A percentile compares a stretch with the other conserved stretches of the same genome.
Evolutionary conservation across 1,284 basidiomycete genomes (phyloP).

Genomic region (Tremellales sp.): DNA sequence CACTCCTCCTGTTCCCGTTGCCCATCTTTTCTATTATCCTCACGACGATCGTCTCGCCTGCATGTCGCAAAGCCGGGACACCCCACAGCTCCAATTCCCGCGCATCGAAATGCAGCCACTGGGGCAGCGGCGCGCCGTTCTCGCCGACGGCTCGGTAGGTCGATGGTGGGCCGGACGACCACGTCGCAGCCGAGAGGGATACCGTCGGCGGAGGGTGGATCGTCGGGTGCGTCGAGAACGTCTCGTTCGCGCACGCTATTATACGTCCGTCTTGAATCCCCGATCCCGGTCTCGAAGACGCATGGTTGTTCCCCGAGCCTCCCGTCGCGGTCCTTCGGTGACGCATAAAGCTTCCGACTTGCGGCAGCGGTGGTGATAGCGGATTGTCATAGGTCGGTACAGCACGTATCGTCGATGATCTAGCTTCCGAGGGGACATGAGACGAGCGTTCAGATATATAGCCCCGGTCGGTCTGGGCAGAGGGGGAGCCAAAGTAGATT

Average conservation of each 20-base stretch:
- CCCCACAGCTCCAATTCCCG: constrained; percentile 46
- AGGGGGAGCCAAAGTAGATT: constrained; percentile 40
- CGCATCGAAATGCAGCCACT: constrained; percentile 46
- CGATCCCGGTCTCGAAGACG: constrained; percentile 11
- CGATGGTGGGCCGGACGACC: constrained; percentile 42
- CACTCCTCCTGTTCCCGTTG: constrained; percentile 33
- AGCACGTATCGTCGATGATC: constrained; percentile 34
- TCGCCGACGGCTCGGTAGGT: constrained; percentile 41
- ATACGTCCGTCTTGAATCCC: constrained; percentile 33
- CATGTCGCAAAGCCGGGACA: constrained; percentile 30
- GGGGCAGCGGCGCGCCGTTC: constrained; percentile 31
- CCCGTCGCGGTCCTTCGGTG: constrained; percentile 13
- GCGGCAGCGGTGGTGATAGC: constrained; percentile 42
- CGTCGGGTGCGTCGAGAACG: constrained; percentile 44
- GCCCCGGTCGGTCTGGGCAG: constrained; percentile 5
- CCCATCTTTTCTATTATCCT: constrained; percentile 40
- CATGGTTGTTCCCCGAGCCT: background rate
- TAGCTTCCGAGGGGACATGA: constrained; percentile 5
- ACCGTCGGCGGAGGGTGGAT: constrained; percentile 44
- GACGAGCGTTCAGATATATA: constrained; percentile 10
- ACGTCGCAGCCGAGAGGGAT: constrained; percentile 42
- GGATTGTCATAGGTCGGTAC: constrained; percentile 27
- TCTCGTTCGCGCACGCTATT: constrained; percentile 40
- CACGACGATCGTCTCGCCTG: constrained; percentile 30
- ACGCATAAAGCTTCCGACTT: constrained; percentile 36